phyloP scores from a whole-genome alignment of 345 rosid genomes.

The Euclidium syriacum region DNA sequence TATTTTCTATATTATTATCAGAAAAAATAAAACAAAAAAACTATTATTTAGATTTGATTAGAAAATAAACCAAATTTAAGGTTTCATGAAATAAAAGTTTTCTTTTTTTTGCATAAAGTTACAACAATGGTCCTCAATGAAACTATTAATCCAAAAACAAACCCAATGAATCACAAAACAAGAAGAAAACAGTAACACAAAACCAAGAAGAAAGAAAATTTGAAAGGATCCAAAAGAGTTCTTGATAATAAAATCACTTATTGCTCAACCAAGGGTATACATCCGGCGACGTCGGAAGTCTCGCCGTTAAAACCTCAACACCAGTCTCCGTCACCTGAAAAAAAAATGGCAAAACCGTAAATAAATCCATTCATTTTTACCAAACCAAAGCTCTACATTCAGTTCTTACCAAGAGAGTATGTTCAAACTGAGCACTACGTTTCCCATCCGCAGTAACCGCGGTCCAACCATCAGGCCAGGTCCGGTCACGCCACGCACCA shows the following conservation, averaged over 20 bases:
- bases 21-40: background rate
- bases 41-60: background rate
- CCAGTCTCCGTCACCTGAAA: constrained; percentile 87
- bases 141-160: background rate
- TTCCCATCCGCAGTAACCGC: constrained; percentile 92
- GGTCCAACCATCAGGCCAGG: constrained; percentile 99
- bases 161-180: background rate
- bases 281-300: constrained; percentile 74
- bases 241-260: background rate
- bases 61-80: no score
- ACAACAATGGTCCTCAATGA: background rate
- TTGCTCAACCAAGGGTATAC: constrained; percentile 70
- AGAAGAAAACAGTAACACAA: background rate
- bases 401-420: constrained; percentile 71
- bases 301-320: constrained; percentile 84
- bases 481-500: constrained; percentile 85
- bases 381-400: background rate
- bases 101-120: no score
- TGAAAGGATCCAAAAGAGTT: background rate
- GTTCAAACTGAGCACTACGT: constrained; percentile 98
- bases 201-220: background rate
- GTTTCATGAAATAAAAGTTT: no score
- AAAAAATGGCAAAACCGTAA: no score
- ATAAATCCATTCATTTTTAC: background rate
- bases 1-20: no score